Evolutionary conservation across 352 stramenopile species (phyloP).

Genomic region (Globisporangium cederbergense): DNA sequence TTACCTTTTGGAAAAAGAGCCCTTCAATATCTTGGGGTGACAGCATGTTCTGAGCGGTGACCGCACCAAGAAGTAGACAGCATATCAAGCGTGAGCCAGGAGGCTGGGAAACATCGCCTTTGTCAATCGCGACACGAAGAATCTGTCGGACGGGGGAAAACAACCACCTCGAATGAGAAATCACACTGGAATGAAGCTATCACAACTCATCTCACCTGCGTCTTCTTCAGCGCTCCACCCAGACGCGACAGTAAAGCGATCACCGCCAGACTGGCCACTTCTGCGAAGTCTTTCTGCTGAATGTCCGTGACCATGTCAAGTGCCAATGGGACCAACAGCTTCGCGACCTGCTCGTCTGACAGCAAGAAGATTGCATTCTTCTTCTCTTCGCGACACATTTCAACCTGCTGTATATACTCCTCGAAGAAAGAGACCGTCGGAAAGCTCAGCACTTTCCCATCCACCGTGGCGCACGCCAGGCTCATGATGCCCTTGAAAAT

Average conservation of each 20-base stretch:
- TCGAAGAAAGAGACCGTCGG: conserved; percentile 59
- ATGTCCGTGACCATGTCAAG: conserved; percentile 73
- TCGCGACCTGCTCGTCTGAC: conserved; percentile 70
- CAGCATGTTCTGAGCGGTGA: conserved; percentile 70
- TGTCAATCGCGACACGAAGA: conserved; percentile 80
- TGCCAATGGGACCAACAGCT: conserved; percentile 65
- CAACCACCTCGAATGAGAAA: not conserved
- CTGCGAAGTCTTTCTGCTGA: conserved; percentile 76
- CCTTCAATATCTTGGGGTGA: conserved; percentile 71
- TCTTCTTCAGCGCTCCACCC: conserved; percentile 65
- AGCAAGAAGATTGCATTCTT: conserved; percentile 64
- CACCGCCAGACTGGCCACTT: conserved; percentile 53
- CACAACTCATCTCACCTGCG: conserved; percentile 31
- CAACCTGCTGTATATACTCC: conserved; percentile 50
- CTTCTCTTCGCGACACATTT: conserved; percentile 45
- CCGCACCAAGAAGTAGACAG: conserved; percentile 63
- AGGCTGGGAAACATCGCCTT: conserved; percentile 76
- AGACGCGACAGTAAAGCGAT: conserved; percentile 62
- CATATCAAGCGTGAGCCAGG: conserved; percentile 77
- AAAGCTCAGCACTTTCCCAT: conserved; percentile 65
- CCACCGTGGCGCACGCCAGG: conserved; percentile 58
- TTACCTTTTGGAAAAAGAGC: conserved; percentile 80
- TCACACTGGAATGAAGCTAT: too few species aligned
- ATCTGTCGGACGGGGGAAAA: conserved; percentile 29
- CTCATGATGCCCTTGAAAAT: conserved; percentile 59